These are phyloP conservation scores for Globisporangium splendens DNA, from an alignment of 352 stramenopile species.

Conservation along the genomic window DNA sequence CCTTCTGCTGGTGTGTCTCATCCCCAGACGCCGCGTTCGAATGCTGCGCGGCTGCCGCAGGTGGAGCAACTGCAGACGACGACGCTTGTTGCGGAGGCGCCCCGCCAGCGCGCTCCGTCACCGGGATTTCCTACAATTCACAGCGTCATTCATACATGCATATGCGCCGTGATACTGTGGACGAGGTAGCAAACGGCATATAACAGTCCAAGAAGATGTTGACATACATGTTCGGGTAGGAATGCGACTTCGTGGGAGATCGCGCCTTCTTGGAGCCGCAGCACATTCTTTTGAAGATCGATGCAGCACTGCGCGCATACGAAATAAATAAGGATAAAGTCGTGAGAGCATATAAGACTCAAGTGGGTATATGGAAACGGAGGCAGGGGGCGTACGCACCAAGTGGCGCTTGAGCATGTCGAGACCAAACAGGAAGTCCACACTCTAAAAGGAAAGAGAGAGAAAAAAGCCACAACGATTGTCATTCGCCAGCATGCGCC, in stretches of 20 bases:
- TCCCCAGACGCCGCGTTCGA: slow-evolving; percentile 1
- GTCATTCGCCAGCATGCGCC: too few species aligned
- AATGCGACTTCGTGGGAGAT: slow-evolving; percentile 81
- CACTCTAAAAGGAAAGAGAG: slow-evolving; percentile 51
- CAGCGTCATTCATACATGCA: neutral
- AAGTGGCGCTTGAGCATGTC: slow-evolving; percentile 98
- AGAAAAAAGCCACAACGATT: neutral
- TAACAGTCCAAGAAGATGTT: too few species aligned
- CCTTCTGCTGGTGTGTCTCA: slow-evolving; percentile 41
- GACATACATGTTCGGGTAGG: slow-evolving; percentile 63
- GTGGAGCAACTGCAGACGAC: slow-evolving; percentile 16
- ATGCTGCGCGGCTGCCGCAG: slow-evolving; percentile 9
- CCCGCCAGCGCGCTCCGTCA: slow-evolving; percentile 41
- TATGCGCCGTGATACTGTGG: too few species aligned
- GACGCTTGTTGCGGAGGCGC: slow-evolving; percentile 16
- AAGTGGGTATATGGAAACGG: neutral
- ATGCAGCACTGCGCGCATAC: slow-evolving; percentile 84
- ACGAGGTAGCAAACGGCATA: too few species aligned
- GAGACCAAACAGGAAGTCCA: slow-evolving; percentile 97
- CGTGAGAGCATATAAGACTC: neutral
- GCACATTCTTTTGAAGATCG: slow-evolving; percentile 91
- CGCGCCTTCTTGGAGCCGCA: slow-evolving; percentile 75
- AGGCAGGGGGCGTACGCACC: slow-evolving; percentile 21
- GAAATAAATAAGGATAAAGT: slow-evolving; percentile 2
- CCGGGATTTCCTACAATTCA: slow-evolving; percentile 59